A percentile compares a stretch with the other conserved stretches of the same genome.
These are phyloP conservation scores for Chlorella variabilis DNA, from an alignment of 163 green algal species.

Conservation along the genomic window DNA sequence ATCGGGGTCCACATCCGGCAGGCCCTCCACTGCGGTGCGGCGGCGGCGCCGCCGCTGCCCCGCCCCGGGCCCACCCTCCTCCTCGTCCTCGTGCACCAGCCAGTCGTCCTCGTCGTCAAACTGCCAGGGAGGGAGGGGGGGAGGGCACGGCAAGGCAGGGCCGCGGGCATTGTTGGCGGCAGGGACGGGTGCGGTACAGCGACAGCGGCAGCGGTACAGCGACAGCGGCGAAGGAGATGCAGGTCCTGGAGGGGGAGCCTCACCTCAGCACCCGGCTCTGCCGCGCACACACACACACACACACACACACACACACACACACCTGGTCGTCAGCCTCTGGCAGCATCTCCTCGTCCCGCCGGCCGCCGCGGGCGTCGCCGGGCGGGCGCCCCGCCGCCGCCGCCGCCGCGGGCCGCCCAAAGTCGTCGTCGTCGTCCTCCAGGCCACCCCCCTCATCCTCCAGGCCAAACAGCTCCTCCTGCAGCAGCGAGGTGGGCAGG, in stretches of 20 bases:
- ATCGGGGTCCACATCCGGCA: slow-evolving; percentile 54
- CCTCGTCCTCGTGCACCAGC: slow-evolving; percentile 57
- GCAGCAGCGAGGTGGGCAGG: slow-evolving; percentile 45
- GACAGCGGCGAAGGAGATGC: too few species aligned
- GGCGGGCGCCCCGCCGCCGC: background rate
- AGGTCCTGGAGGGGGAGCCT: too few species aligned
- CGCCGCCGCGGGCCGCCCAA: background rate
- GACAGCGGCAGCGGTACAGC: too few species aligned
- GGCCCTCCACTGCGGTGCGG: background rate
- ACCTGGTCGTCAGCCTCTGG: slow-evolving; percentile 1
- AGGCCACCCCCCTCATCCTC: slow-evolving; percentile 33
- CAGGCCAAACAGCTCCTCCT: slow-evolving; percentile 76
- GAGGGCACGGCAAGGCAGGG: background rate
- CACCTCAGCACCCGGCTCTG: too few species aligned
- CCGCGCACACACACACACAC: too few species aligned
- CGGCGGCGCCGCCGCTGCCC: slow-evolving; percentile 37
- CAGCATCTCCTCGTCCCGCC: slow-evolving; percentile 5
- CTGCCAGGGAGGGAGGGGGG: background rate
- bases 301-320: too few species aligned
- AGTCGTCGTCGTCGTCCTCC: slow-evolving; percentile 35
- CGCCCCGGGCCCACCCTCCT: slow-evolving; percentile 28
- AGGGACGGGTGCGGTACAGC: background rate
- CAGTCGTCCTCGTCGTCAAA: slow-evolving; percentile 77
- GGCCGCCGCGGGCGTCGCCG: background rate
- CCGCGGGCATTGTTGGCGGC: background rate